Evolutionary conservation across 352 stramenopile genomes (phyloP).

Genomic region (Peronospora tabacina): DNA sequence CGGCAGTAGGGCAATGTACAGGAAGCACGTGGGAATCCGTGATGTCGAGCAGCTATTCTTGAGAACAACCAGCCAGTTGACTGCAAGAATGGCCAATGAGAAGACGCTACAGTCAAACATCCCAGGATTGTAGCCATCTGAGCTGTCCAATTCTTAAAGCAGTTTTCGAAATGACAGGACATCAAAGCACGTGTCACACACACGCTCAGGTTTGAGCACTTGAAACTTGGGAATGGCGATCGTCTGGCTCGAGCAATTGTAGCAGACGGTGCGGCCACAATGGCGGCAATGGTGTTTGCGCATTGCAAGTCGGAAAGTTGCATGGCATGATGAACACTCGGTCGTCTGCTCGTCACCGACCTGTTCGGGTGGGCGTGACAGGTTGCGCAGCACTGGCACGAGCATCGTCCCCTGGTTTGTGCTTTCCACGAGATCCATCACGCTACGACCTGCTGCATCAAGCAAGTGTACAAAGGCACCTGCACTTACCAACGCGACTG

Average conservation of each 20-base stretch:
- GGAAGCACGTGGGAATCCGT: background rate
- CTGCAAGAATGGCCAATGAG: constrained; percentile 21
- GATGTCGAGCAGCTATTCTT: constrained; percentile 15
- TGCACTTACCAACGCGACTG: constrained; percentile 61
- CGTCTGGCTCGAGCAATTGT: constrained; percentile 83
- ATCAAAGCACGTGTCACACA: constrained; percentile 82
- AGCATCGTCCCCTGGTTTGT: constrained; percentile 76
- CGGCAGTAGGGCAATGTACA: background rate
- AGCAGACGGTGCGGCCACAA: constrained; percentile 76
- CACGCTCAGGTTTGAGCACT: constrained; percentile 51
- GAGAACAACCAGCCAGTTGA: constrained; percentile 10
- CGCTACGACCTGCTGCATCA: constrained; percentile 70
- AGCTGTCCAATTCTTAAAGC: constrained; percentile 23
- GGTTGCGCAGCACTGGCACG: constrained; percentile 73
- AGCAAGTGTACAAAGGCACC: constrained; percentile 73
- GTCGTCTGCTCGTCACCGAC: constrained; percentile 58
- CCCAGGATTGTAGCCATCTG: constrained; percentile 18
- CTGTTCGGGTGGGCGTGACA: constrained; percentile 52
- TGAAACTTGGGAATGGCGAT: constrained; percentile 83
- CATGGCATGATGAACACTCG: constrained; percentile 70
- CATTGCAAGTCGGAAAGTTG: constrained; percentile 71
- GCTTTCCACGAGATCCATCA: constrained; percentile 77
- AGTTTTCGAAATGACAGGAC: constrained; percentile 76
- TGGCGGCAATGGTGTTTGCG: constrained; percentile 80
- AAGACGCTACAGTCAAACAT: background rate